Evolutionary conservation across 805 yeast species (phyloP).

Genomic region (Lipomyces yamadae): DNA sequence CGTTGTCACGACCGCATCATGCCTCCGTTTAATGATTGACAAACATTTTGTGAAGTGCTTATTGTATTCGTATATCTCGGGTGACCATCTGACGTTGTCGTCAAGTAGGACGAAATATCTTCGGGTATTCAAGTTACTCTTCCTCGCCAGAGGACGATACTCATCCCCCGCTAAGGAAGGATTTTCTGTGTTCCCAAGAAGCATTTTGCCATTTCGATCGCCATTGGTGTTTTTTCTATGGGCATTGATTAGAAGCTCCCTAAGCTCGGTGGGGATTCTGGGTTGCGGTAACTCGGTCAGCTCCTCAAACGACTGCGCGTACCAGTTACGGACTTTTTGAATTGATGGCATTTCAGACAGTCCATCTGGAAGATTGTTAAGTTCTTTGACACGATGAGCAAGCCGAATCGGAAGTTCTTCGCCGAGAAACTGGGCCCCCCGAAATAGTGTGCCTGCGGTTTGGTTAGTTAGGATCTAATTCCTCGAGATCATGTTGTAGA

Average conservation of each 20-base stretch:
- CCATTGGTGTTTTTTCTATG: constrained; percentile 24
- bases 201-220: constrained; percentile 30
- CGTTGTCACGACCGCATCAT: constrained; percentile 91
- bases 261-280: constrained; percentile 51
- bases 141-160: constrained; percentile 15
- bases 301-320: constrained; percentile 86
- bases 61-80: constrained; percentile 74
- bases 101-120: constrained; percentile 59
- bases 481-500: background rate
- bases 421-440: constrained; percentile 71
- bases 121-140: constrained; percentile 33
- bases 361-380: constrained; percentile 79
- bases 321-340: constrained; percentile 80
- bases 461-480: background rate
- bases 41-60: constrained; percentile 67
- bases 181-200: constrained; percentile 29
- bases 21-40: constrained; percentile 75
- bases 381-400: constrained; percentile 83
- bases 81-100: constrained; percentile 68
- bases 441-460: constrained; percentile 49
- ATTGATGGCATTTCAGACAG: constrained; percentile 76
- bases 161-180: constrained; percentile 32
- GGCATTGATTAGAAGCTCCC: constrained; percentile 45
- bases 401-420: constrained; percentile 86
- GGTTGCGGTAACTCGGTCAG: constrained; percentile 70